A percentile compares a stretch with the other conserved stretches of the same genome.
Conservation (phyloP, 768 basidiomycete genomes). For the Pleurotus pulmonarius region DNA sequence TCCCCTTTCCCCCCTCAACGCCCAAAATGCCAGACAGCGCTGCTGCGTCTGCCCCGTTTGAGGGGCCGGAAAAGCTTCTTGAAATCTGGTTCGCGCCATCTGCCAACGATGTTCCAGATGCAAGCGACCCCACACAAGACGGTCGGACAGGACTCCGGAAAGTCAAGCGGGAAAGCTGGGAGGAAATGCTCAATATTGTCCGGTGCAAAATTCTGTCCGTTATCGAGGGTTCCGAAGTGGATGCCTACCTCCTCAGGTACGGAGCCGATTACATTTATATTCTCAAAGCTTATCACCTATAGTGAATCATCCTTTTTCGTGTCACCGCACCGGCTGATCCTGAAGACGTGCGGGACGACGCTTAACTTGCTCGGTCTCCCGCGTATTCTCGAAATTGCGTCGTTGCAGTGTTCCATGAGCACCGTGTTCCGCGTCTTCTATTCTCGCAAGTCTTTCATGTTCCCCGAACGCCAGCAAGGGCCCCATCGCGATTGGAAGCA, state of each 20-base stretch:
- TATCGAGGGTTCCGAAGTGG: constrained; percentile 83
- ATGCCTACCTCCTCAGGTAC: constrained; percentile 95
- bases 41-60: constrained; percentile 60
- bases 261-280: constrained; percentile 7
- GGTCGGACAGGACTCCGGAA: constrained; percentile 70
- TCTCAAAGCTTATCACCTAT: constrained; percentile 14
- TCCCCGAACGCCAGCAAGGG: constrained; percentile 91
- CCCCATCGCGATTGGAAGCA: constrained; percentile 93
- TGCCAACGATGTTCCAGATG: constrained; percentile 51
- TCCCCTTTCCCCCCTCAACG: background rate
- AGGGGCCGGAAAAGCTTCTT: constrained; percentile 92
- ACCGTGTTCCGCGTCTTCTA: constrained; percentile 93
- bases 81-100: constrained; percentile 97
- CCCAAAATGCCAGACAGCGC: constrained; percentile 15
- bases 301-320: constrained; percentile 98
- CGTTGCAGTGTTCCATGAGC: constrained; percentile 56
- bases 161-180: constrained; percentile 79
- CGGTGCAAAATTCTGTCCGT: constrained; percentile 94
- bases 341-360: constrained; percentile 99
- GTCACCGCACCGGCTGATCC: constrained; percentile 90
- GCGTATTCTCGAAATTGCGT: constrained; percentile 91
- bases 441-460: constrained; percentile 98
- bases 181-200: constrained; percentile 96
- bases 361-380: constrained; percentile 94
- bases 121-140: constrained; percentile 25